Evolutionary conservation across 2,329 filamentous ascomycete genomes (phyloP), one percentile per base, ranked within the genome.

Genomic region (Nigrospora osmanthi): DNA sequence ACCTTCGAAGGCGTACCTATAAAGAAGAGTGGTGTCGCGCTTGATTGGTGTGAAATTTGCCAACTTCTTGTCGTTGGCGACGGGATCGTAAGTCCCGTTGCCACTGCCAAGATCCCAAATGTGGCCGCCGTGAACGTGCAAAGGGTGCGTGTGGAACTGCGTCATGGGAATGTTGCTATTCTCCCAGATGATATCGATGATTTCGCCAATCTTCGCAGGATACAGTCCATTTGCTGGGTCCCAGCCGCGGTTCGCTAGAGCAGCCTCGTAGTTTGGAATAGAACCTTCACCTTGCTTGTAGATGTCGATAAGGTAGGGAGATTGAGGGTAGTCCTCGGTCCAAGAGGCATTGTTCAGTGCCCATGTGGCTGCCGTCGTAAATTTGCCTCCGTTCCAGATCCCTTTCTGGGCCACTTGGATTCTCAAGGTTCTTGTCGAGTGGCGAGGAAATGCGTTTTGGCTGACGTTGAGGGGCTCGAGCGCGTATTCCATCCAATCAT

Each of bases 91-190:
- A 1, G 66, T 70, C 2, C 75, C 76, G 34, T 72, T 70, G 2
- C 76, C 77, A 23, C 63, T 60, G 13, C 76, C 76, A 4, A 76
- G 47, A 49, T 80, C 76, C 52, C 65, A 78, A 49, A 64, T 72
- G 54, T 79, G 76, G 10, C 65, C 63, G 16, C 76, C 75, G 55
- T 81, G 77, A 1, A 66, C 64, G 52, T 81, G 77, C 54, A 78
- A 71, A 0, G 77, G 76, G 49, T 80, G 75, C 41, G 63, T 64
- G 47, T 75, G 68, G 37, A 67, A 65, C 1, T 60, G 54, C 2
- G 69, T 61, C 11, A 54, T 57, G 34, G 57, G 53, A 1, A 57
- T 58, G 3, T 56, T 55, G 54, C 62, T 70, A 51, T 68, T 72
- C 35, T 67, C 60, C 51, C 71, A 63, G 6, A 80, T 68, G 17